Conservation (phyloP, 2,329 filamentous ascomycete genomes). For the Endocalyx cinctus region DNA sequence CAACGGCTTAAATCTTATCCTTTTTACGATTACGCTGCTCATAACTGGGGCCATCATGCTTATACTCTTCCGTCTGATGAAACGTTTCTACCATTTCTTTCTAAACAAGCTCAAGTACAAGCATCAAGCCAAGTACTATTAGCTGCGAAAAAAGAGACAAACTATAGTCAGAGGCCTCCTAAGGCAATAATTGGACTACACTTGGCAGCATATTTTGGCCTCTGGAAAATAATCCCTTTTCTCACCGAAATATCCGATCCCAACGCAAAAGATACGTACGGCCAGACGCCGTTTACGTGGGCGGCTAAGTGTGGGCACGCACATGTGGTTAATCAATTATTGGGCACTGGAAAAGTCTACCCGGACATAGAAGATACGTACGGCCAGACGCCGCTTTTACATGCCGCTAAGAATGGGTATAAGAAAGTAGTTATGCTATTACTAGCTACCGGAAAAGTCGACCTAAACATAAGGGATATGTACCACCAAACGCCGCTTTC, state of each 20-base stretch:
- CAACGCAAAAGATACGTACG: not conserved
- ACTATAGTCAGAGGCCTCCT: not conserved
- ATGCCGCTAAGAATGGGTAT: not conserved
- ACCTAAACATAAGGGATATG: not conserved
- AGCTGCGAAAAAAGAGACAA: not conserved
- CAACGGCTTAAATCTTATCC: constrained; percentile 2
- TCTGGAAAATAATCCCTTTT: not conserved
- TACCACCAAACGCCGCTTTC: not conserved
- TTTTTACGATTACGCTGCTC: constrained; percentile 8
- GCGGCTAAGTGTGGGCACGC: not conserved
- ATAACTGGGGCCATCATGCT: constrained; percentile 9
- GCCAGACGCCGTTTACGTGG: not conserved
- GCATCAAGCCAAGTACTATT: constrained; percentile 1
- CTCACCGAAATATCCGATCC: not conserved
- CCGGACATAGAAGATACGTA: not conserved
- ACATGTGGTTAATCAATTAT: not conserved
- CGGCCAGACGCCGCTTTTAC: not conserved
- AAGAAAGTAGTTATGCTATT: not conserved
- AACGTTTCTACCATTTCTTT: not conserved
- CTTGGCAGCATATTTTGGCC: constrained; percentile 5
- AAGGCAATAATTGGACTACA: constrained; percentile 2
- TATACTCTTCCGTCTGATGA: not conserved
- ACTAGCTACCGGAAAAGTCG: not conserved
- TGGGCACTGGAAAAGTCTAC: not conserved
- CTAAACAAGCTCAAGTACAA: constrained; percentile 1